A percentile compares a stretch with the other conserved stretches of the same genome.
These are phyloP conservation scores for Onygenales sp. DNA, from an alignment of 2,329 filamentous ascomycete species.

Conservation along the genomic window DNA sequence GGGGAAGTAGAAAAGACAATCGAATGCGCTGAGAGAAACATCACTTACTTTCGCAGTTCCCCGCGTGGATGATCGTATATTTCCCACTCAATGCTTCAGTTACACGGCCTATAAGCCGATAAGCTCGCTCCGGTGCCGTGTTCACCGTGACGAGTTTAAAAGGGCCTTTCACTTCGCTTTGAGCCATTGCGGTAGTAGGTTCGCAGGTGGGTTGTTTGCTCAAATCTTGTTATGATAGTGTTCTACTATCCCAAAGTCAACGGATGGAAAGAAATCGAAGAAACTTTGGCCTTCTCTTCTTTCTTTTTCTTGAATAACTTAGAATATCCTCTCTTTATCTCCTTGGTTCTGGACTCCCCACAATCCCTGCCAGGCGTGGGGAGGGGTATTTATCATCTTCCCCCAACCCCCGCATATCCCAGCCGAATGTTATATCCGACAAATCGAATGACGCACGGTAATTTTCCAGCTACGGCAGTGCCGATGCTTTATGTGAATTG, in stretches of 20 bases:
- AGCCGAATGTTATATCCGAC: background rate
- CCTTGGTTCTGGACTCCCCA: background rate
- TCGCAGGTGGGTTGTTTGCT: background rate
- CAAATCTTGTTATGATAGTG: background rate
- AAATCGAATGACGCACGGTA: background rate
- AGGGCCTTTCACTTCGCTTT: conserved; percentile 41
- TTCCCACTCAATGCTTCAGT: conserved; percentile 52
- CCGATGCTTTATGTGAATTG: background rate
- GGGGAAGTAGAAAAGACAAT: background rate
- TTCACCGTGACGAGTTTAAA: conserved; percentile 60
- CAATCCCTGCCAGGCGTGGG: background rate
- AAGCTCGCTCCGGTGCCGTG: conserved; percentile 56
- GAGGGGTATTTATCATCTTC: background rate
- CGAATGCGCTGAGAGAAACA: background rate
- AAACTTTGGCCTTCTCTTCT: background rate
- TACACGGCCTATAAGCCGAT: conserved; percentile 51
- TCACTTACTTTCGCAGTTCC: conserved; percentile 50
- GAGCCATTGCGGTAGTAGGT: conserved; percentile 7
- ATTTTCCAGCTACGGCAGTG: background rate
- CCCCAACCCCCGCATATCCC: too few relatives aligned
- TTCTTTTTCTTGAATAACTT: background rate
- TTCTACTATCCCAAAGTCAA: too few relatives aligned
- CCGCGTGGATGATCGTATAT: conserved; percentile 54
- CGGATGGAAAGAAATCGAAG: background rate
- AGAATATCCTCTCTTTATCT: background rate